A percentile compares a stretch with the other conserved stretches of the same genome.
Evolutionary conservation across 371 early-diverging fungal genomes (phyloP).

Genomic region (Coemansia sp.): DNA sequence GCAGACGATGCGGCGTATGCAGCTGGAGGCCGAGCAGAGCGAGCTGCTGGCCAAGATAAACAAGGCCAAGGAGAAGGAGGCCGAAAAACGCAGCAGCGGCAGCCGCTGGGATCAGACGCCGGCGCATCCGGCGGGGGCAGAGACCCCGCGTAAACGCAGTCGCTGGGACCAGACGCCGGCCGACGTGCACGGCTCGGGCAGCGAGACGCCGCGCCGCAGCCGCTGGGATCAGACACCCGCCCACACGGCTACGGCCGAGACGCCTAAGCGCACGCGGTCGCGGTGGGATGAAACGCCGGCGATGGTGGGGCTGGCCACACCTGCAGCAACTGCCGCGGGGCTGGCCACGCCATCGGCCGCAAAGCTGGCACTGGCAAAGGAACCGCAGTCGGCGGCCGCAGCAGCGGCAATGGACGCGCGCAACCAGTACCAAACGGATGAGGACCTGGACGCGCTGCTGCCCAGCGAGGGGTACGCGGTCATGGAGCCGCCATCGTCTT

Average conservation of each 20-base stretch:
- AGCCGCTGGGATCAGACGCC: constrained; percentile 91
- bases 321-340: constrained; percentile 57
- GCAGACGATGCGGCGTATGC: constrained; percentile 84
- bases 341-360: constrained; percentile 63
- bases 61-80: constrained; percentile 59
- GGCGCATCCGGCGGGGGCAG: constrained; percentile 43
- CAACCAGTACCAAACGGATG: constrained; percentile 84
- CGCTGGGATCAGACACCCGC: constrained; percentile 85
- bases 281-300: constrained; percentile 16
- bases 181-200: constrained; percentile 48
- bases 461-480: constrained; percentile 90
- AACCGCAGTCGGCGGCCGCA: constrained; percentile 61
- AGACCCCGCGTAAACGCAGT: constrained; percentile 34
- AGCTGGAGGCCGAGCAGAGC: constrained; percentile 81
- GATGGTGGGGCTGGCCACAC: constrained; percentile 55
- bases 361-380: constrained; percentile 9
- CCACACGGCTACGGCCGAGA: constrained; percentile 12
- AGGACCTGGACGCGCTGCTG: constrained; percentile 91
- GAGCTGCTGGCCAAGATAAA: constrained; percentile 66
- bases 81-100: constrained; percentile 49
- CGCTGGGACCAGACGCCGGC: constrained; percentile 76
- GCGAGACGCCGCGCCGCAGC: constrained; percentile 55
- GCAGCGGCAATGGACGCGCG: constrained; percentile 85
- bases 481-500: constrained; percentile 84
- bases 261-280: constrained; percentile 10